Evolutionary conservation across 2,329 filamentous ascomycete genomes (phyloP).

Genomic region (Curvularia sp.): DNA sequence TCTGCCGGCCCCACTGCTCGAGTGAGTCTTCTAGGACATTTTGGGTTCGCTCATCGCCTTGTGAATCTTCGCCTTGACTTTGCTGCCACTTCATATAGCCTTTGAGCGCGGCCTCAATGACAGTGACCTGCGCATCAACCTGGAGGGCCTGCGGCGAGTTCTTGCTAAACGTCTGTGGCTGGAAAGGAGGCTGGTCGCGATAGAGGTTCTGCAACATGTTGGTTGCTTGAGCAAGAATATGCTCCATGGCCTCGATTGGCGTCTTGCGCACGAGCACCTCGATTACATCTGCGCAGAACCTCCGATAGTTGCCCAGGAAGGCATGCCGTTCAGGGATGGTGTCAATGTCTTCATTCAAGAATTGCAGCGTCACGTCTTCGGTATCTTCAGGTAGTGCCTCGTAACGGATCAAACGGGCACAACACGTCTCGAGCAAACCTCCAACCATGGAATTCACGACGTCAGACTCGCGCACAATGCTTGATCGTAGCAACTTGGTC

Average conservation of each 20-base stretch:
- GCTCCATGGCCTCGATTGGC: constrained; percentile 81
- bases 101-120: constrained; percentile 86
- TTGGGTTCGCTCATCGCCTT: constrained; percentile 59
- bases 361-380: constrained; percentile 78
- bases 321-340: constrained; percentile 92
- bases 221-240: constrained; percentile 84
- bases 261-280: constrained; percentile 84
- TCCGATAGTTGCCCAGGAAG: constrained; percentile 92
- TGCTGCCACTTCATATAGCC: constrained; percentile 84
- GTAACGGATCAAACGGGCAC: constrained; percentile 82
- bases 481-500: constrained; percentile 79
- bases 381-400: constrained; percentile 85
- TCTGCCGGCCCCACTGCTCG: constrained; percentile 73
- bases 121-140: constrained; percentile 87
- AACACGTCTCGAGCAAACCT: constrained; percentile 81
- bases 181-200: constrained; percentile 70
- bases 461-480: constrained; percentile 70
- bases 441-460: constrained; percentile 70
- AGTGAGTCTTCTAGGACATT: constrained; percentile 67
- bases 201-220: constrained; percentile 77
- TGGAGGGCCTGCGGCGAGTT: constrained; percentile 75
- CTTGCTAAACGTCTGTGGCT: constrained; percentile 63
- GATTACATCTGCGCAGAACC: constrained; percentile 87
- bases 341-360: constrained; percentile 92
- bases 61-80: constrained; percentile 58